Percentiles rank a stretch among this genome's conserved stretches.
phyloP scores from a whole-genome alignment of 495 filamentous ascomycete genomes.

The Beverwykella pulmonaria region DNA sequence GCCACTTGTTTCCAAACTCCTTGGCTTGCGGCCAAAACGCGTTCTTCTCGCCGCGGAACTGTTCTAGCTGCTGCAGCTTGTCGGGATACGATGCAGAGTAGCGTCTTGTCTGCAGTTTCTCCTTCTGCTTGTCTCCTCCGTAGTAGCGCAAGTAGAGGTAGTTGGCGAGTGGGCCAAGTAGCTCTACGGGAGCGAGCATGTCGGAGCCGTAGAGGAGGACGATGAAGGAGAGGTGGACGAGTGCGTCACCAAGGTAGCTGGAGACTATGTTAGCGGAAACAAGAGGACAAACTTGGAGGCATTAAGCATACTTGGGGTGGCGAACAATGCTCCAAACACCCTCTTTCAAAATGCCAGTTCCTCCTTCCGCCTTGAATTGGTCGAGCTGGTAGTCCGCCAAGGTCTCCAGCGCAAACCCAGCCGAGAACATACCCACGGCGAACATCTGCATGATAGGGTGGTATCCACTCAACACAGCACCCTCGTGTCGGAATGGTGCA shows the following conservation, averaged over 20 bases:
- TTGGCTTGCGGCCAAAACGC: constrained; percentile 55
- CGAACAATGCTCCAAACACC: constrained; percentile 64
- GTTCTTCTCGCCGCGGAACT: constrained; percentile 57
- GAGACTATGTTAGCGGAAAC: background rate
- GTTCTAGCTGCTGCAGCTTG: constrained; percentile 55
- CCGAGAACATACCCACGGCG: constrained; percentile 57
- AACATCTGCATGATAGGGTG: constrained; percentile 48
- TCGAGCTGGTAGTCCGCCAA: constrained; percentile 59
- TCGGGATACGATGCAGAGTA: constrained; percentile 51
- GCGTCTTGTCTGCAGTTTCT: constrained; percentile 54
- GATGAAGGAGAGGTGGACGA: constrained; percentile 57
- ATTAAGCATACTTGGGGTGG: constrained; percentile 59
- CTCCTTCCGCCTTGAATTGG: constrained; percentile 43
- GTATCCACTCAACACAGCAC: constrained; percentile 35
- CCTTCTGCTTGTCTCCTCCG: constrained; percentile 58
- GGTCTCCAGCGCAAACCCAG: constrained; percentile 57
- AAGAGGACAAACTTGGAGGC: background rate
- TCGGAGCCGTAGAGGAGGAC: constrained; percentile 56
- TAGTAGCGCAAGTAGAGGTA: constrained; percentile 60
- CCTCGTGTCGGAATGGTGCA: constrained; percentile 52
- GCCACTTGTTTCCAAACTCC: constrained; percentile 58
- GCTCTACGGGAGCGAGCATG: constrained; percentile 55
- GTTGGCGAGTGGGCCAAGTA: constrained; percentile 60
- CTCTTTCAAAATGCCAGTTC: constrained; percentile 50
- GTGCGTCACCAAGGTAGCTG: constrained; percentile 62